Evolutionary conservation across 2,329 filamentous ascomycete species (phyloP), one percentile per base, ranked within the genome.

Genomic region (Fusarium multiceps): DNA sequence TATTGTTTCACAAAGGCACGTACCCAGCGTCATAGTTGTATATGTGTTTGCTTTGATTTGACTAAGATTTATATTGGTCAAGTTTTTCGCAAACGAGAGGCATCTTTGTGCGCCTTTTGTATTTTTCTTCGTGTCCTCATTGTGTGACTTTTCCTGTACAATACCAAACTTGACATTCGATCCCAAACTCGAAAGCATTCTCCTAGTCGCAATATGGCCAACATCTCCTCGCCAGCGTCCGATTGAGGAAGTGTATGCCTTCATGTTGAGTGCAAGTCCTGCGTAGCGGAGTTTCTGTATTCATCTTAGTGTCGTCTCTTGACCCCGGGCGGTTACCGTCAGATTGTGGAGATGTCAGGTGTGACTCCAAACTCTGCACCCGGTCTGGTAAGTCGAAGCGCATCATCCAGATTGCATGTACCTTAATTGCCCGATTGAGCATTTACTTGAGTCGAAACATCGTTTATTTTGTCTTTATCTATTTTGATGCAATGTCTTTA

Each of bases 381-480:
- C 2, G 11, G 30, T 28, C 45, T 42, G 51, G 62, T 45, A 64
- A 12, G 32, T 51, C 40, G 34, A 64, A 59, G 59, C 62, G 61
- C 40, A 25, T 20, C 13, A 27, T 20, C 13, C 13, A 5, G 40
- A 32, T 20, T 3, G 7, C 37, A 32, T n/a, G 20, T 12, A 3
- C 10, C 28, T 41, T 4, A 16, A 23, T 55, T 56, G 10, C n/a
- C 27, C 14, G 6, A 23, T 34, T 13, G 14, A 34, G 30, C 37
- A 23, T 21, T 49, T n/a, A 2, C 9, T 8, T 7, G 21, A 50
- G 12, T 46, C 40, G 4, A 4, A 16, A 28, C 14, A 16, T 8
- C 14, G 18, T 21, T 18, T 12, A 10, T 14, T 16, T 37, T 59
- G 48, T 30, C 23, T 37, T 43, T 47, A 7, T 6, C 16, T 30